Base-by-base conservation (phyloP, 2,329 filamentous ascomycete genomes). In the Fusarium longipes region DNA sequence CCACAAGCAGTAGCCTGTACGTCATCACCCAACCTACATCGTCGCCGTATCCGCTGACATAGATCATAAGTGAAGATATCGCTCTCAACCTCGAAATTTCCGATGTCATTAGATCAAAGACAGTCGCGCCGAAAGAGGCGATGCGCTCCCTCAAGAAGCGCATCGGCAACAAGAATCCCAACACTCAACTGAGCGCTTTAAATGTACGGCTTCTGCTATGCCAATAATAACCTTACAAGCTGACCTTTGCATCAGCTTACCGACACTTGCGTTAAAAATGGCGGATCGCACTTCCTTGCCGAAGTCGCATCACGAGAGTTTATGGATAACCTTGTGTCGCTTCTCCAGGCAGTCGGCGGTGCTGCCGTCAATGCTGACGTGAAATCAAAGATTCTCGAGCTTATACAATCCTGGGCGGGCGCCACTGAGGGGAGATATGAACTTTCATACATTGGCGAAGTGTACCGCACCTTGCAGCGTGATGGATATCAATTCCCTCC, bases 251-350 rank as follows among this genome's bases (percentile, higher is more conserved):
- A 50, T 33, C 48, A 88, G 93, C 90, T 99, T 74, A 97, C 94
- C 69, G 96, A 99, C 82, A 98, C 96, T 1, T 99, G 96, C 77
- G 93, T 98, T 64, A 99, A 99, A 83, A 99, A 99, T 83, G 96
- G 96, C 61, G 96, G 96, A 71, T 87, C 91, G 36, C 96, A 99
- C 80, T 99, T 99, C 79, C 89, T 99, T 48, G 86, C 90, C 70
- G 96, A 99, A 82, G 96, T 99, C 72, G 95, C 96, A 38, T 97
- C 95, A 18, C 89, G 94, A 67, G 96, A 99, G 82, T 99, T 98
- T 76, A 96, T 99, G 91, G 96, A 99, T 81, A 97, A 97, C 77
- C 82, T 99, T 51, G 91, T 93, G 18, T 97, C 95, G 32, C 85
- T 99, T 17, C 85, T 99, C 30, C 94, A 95, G 76, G 91, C 92